A percentile compares a stretch with the other conserved stretches of the same genome.
phyloP scores from a whole-genome alignment of 192 early-diverging fungal species.

The Rhizophagus clarus region DNA sequence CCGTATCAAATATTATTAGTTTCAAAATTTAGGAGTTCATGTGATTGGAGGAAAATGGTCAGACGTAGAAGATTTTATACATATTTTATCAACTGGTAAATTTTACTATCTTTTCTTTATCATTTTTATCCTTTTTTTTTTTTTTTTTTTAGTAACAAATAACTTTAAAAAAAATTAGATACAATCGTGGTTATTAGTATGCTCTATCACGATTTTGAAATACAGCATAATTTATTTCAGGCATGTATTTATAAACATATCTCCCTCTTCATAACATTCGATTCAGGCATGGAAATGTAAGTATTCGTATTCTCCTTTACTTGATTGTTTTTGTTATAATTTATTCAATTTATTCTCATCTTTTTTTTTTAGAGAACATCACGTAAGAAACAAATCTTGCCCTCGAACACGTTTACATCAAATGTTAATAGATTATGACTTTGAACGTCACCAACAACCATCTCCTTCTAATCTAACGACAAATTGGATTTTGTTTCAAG shows the following conservation, averaged over 20 bases:
- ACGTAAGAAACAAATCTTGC: background rate
- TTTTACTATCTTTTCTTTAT: too few relatives aligned
- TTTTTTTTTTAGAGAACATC: background rate
- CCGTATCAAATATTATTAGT: too few relatives aligned
- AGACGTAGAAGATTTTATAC: too few relatives aligned
- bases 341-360: background rate
- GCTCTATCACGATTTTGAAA: background rate
- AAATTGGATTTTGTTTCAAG: constrained; percentile 7
- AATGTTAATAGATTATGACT: background rate
- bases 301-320: background rate
- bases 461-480: background rate
- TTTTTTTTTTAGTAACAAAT: too few relatives aligned
- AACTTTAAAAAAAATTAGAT: background rate
- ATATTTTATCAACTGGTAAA: too few relatives aligned
- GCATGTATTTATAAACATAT: background rate
- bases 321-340: too few relatives aligned
- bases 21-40: too few relatives aligned
- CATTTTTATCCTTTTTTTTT: too few relatives aligned
- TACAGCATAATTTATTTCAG: background rate
- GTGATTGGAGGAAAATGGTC: too few relatives aligned
- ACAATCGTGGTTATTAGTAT: background rate
- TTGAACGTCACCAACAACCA: too few relatives aligned
- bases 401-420: background rate
- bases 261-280: background rate
- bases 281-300: background rate